Evolutionary conservation across 23 red algal species (phyloP).

Genomic region (Pyropia haitanensis): DNA sequence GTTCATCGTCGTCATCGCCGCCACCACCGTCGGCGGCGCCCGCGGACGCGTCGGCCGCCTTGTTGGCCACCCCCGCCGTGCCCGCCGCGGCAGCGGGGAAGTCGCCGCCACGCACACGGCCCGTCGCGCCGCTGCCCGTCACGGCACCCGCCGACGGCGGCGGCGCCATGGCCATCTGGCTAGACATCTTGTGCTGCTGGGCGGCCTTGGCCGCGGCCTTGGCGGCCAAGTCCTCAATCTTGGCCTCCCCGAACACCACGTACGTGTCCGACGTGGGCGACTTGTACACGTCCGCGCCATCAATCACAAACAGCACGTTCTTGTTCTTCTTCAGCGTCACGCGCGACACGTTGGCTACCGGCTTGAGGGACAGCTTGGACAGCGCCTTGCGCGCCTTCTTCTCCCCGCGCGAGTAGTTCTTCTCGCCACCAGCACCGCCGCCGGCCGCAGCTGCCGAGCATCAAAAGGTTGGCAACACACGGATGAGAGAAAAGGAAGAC

Average conservation of each 20-base stretch:
- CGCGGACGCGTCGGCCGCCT: slow-evolving; percentile 9
- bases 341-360: slow-evolving; percentile 66
- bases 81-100: background rate
- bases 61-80: slow-evolving; percentile 4
- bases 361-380: slow-evolving; percentile 88
- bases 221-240: slow-evolving; percentile 84
- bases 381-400: slow-evolving; percentile 97
- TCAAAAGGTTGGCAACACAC: too few species aligned
- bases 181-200: slow-evolving; percentile 71
- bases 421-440: slow-evolving; percentile 36
- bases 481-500: too few species aligned
- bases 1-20: slow-evolving; percentile 53
- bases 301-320: slow-evolving; percentile 87
- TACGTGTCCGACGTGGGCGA: slow-evolving; percentile 92
- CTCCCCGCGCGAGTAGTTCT: slow-evolving; percentile 78
- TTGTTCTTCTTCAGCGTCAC: slow-evolving; percentile 93
- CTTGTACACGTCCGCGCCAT: slow-evolving; percentile 93
- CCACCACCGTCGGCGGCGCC: slow-evolving; percentile 21
- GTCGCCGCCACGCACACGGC: too few species aligned
- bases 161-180: slow-evolving; percentile 18
- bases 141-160: background rate
- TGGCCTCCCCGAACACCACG: slow-evolving; percentile 98
- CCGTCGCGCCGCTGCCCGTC: background rate
- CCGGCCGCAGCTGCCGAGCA: background rate
- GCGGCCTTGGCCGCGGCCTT: slow-evolving; percentile 63